Conservation (phyloP, 371 early-diverging fungal genomes). For the Rhizopus arrhizus region DNA sequence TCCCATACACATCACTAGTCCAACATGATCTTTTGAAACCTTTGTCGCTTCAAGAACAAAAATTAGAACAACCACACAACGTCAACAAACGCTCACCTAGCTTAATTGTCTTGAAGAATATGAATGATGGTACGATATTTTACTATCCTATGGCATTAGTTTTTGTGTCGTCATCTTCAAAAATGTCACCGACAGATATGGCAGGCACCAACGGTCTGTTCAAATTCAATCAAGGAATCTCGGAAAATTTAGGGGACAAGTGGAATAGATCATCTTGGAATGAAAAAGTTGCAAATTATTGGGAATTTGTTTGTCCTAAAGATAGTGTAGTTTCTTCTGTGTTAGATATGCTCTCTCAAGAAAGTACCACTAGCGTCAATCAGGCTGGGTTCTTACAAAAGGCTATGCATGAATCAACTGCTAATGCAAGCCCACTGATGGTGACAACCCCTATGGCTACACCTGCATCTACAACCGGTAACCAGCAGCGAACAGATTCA, state of each 20-base stretch:
- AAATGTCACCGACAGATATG: constrained; percentile 30
- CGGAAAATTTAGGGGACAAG: constrained; percentile 46
- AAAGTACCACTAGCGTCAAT: neutral
- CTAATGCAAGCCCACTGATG: constrained; percentile 37
- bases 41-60: neutral
- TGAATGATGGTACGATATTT: constrained; percentile 6
- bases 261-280: constrained; percentile 48
- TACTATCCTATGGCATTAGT: constrained; percentile 32
- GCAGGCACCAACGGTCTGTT: constrained; percentile 41
- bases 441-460: constrained; percentile 37
- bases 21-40: constrained; percentile 2
- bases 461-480: constrained; percentile 13
- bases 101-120: constrained; percentile 18
- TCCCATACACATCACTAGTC: constrained; percentile 28
- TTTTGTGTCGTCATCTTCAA: constrained; percentile 35
- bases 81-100: constrained; percentile 8
- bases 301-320: constrained; percentile 24
- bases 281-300: constrained; percentile 20
- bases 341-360: constrained; percentile 17
- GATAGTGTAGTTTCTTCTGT: constrained; percentile 9
- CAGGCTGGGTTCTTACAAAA: constrained; percentile 26
- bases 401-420: constrained; percentile 33
- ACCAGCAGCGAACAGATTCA: neutral
- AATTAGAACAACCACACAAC: neutral
- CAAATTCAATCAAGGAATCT: constrained; percentile 38